Percentiles rank a stretch among this genome's conserved stretches.
Evolutionary conservation across 2,329 filamentous ascomycete species (phyloP).

Genomic region (Botrytis hyacinthi): DNA sequence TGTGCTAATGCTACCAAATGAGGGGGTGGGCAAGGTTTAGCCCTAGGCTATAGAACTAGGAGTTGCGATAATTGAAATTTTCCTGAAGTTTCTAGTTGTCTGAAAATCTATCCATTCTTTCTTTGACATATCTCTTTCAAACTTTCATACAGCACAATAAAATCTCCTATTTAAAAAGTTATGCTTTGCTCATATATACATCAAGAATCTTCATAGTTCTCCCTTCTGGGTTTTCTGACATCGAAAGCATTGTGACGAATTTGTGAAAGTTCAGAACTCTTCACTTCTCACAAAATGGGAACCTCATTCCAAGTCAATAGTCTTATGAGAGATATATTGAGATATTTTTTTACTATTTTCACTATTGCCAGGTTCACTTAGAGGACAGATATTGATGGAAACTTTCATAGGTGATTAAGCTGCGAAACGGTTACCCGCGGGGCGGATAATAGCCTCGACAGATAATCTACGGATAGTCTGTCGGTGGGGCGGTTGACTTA

Average conservation of each 20-base stretch:
- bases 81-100: not conserved
- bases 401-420: too few relatives aligned
- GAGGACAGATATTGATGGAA: not conserved
- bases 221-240: rapidly evolving
- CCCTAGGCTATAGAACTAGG: not conserved
- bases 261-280: not conserved
- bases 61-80: not conserved
- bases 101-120: too few relatives aligned
- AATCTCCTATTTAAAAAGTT: not conserved
- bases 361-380: not conserved
- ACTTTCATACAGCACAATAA: not conserved
- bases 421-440: not conserved
- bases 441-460: not conserved
- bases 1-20: not conserved
- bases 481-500: not conserved
- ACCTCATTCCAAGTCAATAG: not conserved
- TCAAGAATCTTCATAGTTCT: not conserved
- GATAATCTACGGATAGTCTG: not conserved
- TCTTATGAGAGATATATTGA: not conserved
- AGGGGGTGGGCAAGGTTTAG: not conserved
- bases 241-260: not conserved
- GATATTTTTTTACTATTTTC: not conserved
- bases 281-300: not conserved
- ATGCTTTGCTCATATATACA: not conserved
- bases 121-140: rapidly evolving